Conservation (phyloP, 805 yeast species). For the Ogataea chonburiensis region DNA sequence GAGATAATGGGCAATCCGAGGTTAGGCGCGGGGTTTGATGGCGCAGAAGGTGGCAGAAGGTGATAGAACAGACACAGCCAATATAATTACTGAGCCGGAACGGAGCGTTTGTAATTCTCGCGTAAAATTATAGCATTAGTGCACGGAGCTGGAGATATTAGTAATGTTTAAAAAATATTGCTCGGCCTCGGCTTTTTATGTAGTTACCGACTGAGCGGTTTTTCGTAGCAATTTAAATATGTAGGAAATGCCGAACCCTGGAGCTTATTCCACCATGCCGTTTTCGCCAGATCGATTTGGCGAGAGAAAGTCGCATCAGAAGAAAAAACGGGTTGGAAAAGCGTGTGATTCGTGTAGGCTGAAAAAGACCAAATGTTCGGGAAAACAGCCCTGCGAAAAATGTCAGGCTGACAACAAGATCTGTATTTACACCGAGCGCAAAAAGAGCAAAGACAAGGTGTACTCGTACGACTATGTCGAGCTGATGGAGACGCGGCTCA, state of each 20-base stretch:
- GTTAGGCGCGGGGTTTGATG: too few relatives aligned
- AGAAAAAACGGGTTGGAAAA: slow-evolving; percentile 58
- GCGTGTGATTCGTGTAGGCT: slow-evolving; percentile 65
- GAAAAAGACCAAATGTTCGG: slow-evolving; percentile 64
- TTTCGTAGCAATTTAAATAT: slow-evolving; percentile 5
- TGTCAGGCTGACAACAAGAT: slow-evolving; percentile 56
- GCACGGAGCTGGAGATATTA: too few relatives aligned
- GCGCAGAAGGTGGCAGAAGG: too few relatives aligned
- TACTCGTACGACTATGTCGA: slow-evolving; percentile 65
- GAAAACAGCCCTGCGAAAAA: slow-evolving; percentile 57
- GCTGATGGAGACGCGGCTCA: slow-evolving; percentile 56
- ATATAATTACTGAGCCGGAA: too few relatives aligned
- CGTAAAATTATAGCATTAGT: too few relatives aligned
- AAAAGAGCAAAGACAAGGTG: slow-evolving; percentile 50
- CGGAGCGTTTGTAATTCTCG: too few relatives aligned
- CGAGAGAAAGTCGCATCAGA: slow-evolving; percentile 13
- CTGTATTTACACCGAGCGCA: slow-evolving; percentile 58
- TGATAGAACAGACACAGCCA: too few relatives aligned
- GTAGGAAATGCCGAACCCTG: background rate
- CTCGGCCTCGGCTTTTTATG: slow-evolving; percentile 8
- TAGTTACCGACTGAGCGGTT: slow-evolving; percentile 6
- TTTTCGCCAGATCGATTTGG: slow-evolving; percentile 15
- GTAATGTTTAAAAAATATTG: too few relatives aligned
- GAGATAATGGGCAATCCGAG: too few relatives aligned
- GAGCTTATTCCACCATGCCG: background rate